Percentiles rank a stretch among this genome's conserved stretches.
These are phyloP conservation scores for Paradendryphiella salina DNA, from an alignment of 2,329 filamentous ascomycete genomes.

Conservation along the genomic window DNA sequence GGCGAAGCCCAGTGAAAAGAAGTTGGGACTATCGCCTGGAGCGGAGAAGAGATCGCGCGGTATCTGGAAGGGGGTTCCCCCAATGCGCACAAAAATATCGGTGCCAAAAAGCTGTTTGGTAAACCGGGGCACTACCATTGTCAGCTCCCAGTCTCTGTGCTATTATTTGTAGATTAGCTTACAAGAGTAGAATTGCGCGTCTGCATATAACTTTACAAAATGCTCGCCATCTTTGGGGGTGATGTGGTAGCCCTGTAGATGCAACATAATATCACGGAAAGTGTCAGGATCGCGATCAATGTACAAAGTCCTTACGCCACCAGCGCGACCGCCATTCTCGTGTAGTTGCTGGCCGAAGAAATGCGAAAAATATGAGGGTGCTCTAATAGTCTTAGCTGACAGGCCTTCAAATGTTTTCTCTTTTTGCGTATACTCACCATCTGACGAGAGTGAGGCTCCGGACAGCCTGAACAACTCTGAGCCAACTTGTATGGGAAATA, in stretches of 20 bases:
- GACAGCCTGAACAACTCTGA: conserved; percentile 70
- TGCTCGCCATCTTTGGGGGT: conserved; percentile 78
- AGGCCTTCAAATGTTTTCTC: neutral
- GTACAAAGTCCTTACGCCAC: conserved; percentile 76
- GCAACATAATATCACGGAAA: conserved; percentile 84
- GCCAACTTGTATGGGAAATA: conserved; percentile 72
- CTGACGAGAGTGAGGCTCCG: conserved; percentile 70
- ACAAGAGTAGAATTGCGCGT: conserved; percentile 93
- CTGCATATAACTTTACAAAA: conserved; percentile 89
- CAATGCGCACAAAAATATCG: conserved; percentile 90
- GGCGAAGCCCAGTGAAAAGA: conserved; percentile 88
- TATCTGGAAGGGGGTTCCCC: conserved; percentile 83
- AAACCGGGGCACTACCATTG: conserved; percentile 72
- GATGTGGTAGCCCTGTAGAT: conserved; percentile 89
- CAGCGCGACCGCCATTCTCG: conserved; percentile 62
- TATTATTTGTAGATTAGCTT: conserved; percentile 41
- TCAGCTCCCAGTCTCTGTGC: conserved; percentile 15
- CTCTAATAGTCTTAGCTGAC: conserved; percentile 62
- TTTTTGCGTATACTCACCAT: conserved; percentile 58
- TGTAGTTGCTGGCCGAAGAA: conserved; percentile 86
- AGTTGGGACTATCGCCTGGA: conserved; percentile 91
- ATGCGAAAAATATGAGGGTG: conserved; percentile 93
- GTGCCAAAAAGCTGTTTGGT: conserved; percentile 90
- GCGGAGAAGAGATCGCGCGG: conserved; percentile 82
- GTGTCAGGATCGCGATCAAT: conserved; percentile 91